Evolutionary conservation across 805 yeast species (phyloP).

Genomic region (Hanseniaspora valbyensis): DNA sequence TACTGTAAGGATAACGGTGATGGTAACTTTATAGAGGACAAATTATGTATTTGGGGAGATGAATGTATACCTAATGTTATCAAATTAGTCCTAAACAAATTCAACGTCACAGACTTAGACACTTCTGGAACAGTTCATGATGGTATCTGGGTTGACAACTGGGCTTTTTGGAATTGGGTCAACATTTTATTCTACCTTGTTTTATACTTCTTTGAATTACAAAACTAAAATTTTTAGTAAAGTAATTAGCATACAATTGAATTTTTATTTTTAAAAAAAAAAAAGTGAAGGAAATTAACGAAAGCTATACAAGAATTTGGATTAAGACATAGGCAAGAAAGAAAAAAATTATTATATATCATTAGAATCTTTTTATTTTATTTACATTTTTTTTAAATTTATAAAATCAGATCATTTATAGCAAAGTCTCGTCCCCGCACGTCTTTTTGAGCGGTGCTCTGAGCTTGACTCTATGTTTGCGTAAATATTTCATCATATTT

Average conservation of each 20-base stretch:
- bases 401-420: slow-evolving; percentile 19
- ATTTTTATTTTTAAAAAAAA: neutral
- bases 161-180: slow-evolving; percentile 97
- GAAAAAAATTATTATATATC: neutral
- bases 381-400: slow-evolving; percentile 1
- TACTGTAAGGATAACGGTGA: slow-evolving; percentile 61
- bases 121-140: slow-evolving; percentile 22
- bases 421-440: slow-evolving; percentile 61
- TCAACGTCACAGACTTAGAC: slow-evolving; percentile 11
- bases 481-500: slow-evolving; percentile 57
- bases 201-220: slow-evolving; percentile 69
- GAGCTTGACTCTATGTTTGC: slow-evolving; percentile 90
- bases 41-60: slow-evolving; percentile 43
- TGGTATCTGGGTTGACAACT: slow-evolving; percentile 41
- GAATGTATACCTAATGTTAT: slow-evolving; percentile 22
- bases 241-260: no score
- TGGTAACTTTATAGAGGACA: slow-evolving; percentile 31
- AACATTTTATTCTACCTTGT: slow-evolving; percentile 71
- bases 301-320: no score
- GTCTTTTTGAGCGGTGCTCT: slow-evolving; percentile 36
- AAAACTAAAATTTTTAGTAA: slow-evolving; percentile 4
- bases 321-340: neutral
- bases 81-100: slow-evolving; percentile 28
- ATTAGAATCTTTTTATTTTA: no score
- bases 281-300: neutral